phyloP scores from a whole-genome alignment of 345 rosid species.

The Eutrema japonicum region DNA sequence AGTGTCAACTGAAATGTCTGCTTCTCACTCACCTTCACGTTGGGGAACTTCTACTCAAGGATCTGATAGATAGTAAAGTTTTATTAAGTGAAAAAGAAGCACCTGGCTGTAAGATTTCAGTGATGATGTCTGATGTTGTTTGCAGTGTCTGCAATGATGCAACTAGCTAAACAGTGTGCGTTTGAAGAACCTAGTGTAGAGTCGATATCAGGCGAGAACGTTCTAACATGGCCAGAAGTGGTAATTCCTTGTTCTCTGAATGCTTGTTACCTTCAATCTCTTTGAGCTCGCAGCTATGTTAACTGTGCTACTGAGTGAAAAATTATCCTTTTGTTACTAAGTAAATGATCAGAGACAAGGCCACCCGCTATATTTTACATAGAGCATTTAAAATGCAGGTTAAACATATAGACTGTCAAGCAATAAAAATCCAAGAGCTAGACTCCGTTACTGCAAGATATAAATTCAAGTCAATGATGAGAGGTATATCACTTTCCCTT shows the following conservation, averaged over 20 bases:
- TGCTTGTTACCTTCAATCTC: slow-evolving; percentile 14
- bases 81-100: slow-evolving; percentile 4
- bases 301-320: slow-evolving; percentile 9
- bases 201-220: slow-evolving; percentile 83
- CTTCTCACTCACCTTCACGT: slow-evolving; percentile 25
- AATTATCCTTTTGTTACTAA: slow-evolving; percentile 5
- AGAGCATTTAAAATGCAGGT: slow-evolving; percentile 56
- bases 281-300: slow-evolving; percentile 18
- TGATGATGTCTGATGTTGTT: slow-evolving; percentile 41
- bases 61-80: slow-evolving; percentile 8
- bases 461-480: slow-evolving; percentile 92
- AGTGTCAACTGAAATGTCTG: slow-evolving; percentile 13
- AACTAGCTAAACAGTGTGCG: slow-evolving; percentile 91
- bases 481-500: slow-evolving; percentile 56
- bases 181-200: slow-evolving; percentile 97
- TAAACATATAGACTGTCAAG: slow-evolving; percentile 83
- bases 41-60: slow-evolving; percentile 6
- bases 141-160: slow-evolving; percentile 98
- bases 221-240: slow-evolving; percentile 94
- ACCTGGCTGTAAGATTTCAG: slow-evolving; percentile 2
- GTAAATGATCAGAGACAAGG: slow-evolving; percentile 26
- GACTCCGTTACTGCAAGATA: slow-evolving; percentile 77
- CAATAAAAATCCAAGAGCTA: slow-evolving; percentile 73
- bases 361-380: background rate
- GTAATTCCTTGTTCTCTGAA: slow-evolving; percentile 52